Percentiles rank a stretch among this genome's conserved stretches.
These are phyloP conservation scores for Saposhnikovia divaricata DNA, from an alignment of 129 eudicot species.

Conservation along the genomic window DNA sequence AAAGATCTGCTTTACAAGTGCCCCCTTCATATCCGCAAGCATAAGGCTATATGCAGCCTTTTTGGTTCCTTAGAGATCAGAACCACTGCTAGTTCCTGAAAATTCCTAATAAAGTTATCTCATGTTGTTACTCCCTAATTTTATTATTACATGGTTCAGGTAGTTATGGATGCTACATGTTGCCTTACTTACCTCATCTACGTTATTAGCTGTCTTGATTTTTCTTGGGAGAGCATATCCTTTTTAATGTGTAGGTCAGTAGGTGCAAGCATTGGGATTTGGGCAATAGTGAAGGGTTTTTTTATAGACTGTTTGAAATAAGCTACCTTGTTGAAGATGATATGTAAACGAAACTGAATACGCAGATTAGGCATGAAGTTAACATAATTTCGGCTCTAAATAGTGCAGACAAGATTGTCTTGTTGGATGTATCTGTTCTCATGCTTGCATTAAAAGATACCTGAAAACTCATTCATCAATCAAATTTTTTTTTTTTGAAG, in stretches of 20 bases:
- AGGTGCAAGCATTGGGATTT: background rate
- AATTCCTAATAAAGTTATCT: background rate
- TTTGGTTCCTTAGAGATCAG: conserved; percentile 51
- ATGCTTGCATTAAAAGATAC: background rate
- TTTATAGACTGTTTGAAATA: background rate
- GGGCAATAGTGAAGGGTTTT: background rate
- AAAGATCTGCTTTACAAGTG: conserved; percentile 67
- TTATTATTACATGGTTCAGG: background rate
- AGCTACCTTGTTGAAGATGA: background rate
- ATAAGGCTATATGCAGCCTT: conserved; percentile 36
- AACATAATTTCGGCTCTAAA: background rate
- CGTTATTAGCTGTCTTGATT: background rate
- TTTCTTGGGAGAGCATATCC: background rate
- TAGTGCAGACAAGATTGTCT: background rate
- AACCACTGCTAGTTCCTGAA: conserved; percentile 6
- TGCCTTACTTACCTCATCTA: background rate
- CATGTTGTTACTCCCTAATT: background rate
- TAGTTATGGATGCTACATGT: background rate
- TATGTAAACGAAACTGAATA: background rate
- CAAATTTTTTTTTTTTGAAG: background rate
- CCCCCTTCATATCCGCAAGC: conserved; percentile 66
- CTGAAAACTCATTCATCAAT: background rate
- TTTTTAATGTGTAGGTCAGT: too few species aligned
- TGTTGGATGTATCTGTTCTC: background rate
- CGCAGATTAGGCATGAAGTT: background rate